These are phyloP conservation scores for Pisolithus orientalis DNA, from an alignment of 768 basidiomycete species.

Conservation along the genomic window DNA sequence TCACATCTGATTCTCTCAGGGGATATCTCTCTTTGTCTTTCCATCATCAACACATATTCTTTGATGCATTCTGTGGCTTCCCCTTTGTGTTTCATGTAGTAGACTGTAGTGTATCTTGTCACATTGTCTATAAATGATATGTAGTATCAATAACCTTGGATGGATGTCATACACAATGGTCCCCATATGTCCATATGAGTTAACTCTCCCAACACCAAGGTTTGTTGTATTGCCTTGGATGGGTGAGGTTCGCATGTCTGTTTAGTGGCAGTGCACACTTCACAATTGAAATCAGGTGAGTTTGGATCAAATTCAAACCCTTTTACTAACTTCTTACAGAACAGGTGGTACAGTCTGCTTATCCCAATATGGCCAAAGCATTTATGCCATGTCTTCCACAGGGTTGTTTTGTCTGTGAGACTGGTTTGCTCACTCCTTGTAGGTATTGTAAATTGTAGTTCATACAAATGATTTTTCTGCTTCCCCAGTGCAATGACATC, in stretches of 20 bases:
- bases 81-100: background rate
- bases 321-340: no score
- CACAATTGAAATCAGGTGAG: no score
- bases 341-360: no score
- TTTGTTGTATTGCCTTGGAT: background rate
- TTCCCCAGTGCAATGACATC: no score
- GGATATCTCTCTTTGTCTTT: background rate
- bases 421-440: no score
- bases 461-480: no score
- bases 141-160: background rate
- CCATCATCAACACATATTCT: background rate
- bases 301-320: no score
- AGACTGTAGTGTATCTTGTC: background rate
- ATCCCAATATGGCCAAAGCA: no score
- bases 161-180: background rate
- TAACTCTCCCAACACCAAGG: background rate
- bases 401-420: no score
- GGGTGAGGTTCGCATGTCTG: background rate
- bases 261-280: no score
- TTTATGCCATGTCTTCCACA: no score
- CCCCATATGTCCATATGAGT: slow-evolving; percentile 7
- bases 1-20: background rate
- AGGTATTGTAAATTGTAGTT: no score
- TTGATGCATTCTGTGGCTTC: background rate
- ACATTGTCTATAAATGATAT: background rate